Base-by-base conservation (phyloP, 805 yeast genomes). In the Myxozyma mucilagina region DNA sequence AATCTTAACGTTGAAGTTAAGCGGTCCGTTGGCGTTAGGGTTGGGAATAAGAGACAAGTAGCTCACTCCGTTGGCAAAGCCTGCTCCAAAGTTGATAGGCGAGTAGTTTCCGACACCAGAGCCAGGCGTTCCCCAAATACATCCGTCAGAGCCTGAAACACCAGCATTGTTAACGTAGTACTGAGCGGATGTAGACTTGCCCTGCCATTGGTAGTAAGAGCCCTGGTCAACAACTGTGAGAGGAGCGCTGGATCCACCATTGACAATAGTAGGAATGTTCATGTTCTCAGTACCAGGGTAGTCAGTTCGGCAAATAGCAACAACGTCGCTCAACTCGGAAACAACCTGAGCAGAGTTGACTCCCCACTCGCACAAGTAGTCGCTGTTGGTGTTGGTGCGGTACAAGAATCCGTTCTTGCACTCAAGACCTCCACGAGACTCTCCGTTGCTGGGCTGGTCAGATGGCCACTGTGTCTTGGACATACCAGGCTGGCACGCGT, bases 261-360 rank as follows among this genome's bases (percentile, higher is more conserved):
- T 75, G 56, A 92, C 87, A 65, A 84, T 79, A 63, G 98, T 92
- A 75, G 99, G 98, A 65, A 93, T 82, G 68, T 87, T 96, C 98
- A 93, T 94, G 84, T 91, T 91, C 81, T 93, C 99, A 67, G 97
- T 87, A 80, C 99, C 99, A 73, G 99, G 99, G 84, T 93, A 93
- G 76, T 93, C 99, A 65, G 99, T 93, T 82, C 97, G 89, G 83
- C 99, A 94, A 72, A 94, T 78, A 62, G 98, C 93, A 70, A 93
- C 91, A 56, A 81, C 81, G 62, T 87, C 74, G 67, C 75, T 72
- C 61, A 89, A 77, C 69, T 88, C 80, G 70, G 85, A 84, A 61
- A 80, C 87, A 69, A 88, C 92, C 56, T 76, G 73, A 52, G 96
- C 96, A 55, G 86, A 75, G 57, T 84, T 80, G 41, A 73, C 76